phyloP scores from a whole-genome alignment of 352 stramenopile genomes.

The Achlya hypogyna region DNA sequence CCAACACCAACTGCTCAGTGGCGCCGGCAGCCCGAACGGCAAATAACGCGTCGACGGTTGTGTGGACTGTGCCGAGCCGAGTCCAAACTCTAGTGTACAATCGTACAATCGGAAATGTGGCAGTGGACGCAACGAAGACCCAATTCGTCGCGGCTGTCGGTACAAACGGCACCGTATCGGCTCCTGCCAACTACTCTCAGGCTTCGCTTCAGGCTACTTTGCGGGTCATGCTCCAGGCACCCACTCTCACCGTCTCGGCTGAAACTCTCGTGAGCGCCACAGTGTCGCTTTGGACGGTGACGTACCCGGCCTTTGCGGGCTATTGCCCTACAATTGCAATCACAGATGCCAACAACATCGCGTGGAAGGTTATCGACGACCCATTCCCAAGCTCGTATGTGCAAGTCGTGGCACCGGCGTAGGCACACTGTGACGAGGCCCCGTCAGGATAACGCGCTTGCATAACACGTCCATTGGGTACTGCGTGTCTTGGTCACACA shows the following conservation, averaged over 20 bases:
- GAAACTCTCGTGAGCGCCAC: neutral
- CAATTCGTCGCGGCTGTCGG: neutral
- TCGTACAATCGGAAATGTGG: neutral
- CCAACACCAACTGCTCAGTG: slow-evolving; percentile 2
- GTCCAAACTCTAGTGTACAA: slow-evolving; percentile 8
- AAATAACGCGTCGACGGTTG: neutral
- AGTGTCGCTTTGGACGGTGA: neutral
- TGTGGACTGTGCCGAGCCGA: neutral
- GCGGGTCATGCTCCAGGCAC: neutral
- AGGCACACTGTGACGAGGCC: too few species aligned
- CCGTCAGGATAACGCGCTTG: neutral
- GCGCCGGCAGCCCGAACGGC: neutral
- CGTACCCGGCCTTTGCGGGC: neutral
- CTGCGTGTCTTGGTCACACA: too few species aligned
- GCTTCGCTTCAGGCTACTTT: neutral
- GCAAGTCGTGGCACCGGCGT: neutral
- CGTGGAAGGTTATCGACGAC: neutral
- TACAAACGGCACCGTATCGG: neutral
- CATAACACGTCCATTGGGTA: too few species aligned
- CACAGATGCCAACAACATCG: neutral
- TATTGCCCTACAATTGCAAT: neutral
- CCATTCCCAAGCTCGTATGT: neutral
- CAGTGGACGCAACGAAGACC: neutral
- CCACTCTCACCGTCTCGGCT: neutral
- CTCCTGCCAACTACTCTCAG: neutral